Base-by-base conservation (phyloP, 257 asterid genomes). In the Pogostemon cablin region DNA sequence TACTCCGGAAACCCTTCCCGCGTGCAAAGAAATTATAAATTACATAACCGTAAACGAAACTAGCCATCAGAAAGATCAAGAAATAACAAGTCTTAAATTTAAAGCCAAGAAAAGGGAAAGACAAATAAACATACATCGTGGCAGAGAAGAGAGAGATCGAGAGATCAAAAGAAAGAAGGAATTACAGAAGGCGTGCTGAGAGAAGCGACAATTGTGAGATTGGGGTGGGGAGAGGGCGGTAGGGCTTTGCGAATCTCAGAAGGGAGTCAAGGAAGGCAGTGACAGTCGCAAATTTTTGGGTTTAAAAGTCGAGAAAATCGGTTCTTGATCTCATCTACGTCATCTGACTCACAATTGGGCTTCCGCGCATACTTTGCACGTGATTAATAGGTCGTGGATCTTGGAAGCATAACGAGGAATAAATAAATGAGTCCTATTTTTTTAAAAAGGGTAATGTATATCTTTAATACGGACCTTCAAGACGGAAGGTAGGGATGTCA, bases 221-320 rank as follows among this genome's bases (percentile, higher is more conserved):
- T 25, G 65, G 47, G 38, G 42, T n/a, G 34, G 7, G 37, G 67
- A 37, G 50, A 40, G 37, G 66, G 7, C 48, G 48, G 47, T 60
- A 50, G 52, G 73, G 73, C 41, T 68, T 56, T 68, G 56, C 35
- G 73, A 40, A 46, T 41, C 73, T 47, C 7, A 39, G 46, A 6
- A 68, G 34, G 15, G 25, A 59, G 65, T 40, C 54, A 32, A 32
- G 20, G 11, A 15, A 63, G 68, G 65, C 44, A 17, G 44, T 25
- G 55, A 39, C 15, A 15, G 15, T 15, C 15, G 15, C 15, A 15
- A 15, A 15, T 0, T 15, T 15, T 15, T 15, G 15, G 15, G 15
- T 15, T 15, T 15, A 15, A 15, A 15, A 15, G 15, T 15, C 15
- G 15, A 15, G 15, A 15, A 15, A 15, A 15, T 15, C 15, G 15